Conservation (phyloP, 192 early-diverging fungal genomes). For the Pilaira anomala region DNA sequence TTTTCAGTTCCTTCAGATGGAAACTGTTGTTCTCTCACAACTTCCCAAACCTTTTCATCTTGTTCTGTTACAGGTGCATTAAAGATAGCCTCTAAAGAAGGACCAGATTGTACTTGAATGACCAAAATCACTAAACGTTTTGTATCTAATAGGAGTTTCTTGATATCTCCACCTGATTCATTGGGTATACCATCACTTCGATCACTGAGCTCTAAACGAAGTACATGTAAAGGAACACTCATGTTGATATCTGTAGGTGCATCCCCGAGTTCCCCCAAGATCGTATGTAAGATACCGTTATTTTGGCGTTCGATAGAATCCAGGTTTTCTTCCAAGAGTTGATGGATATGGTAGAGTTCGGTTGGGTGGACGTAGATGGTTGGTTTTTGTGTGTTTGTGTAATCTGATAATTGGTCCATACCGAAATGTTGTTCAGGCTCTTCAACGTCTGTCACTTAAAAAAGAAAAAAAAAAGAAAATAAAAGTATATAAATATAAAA, state of each 20-base stretch:
- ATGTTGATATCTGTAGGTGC: constrained; percentile 29
- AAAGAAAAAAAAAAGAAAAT: too few relatives aligned
- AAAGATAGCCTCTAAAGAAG: constrained; percentile 82
- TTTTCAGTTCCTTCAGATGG: constrained; percentile 10
- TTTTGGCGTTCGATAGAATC: constrained; percentile 65
- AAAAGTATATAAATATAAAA: constrained; percentile 1
- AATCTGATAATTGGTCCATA: constrained; percentile 87
- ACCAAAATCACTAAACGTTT: constrained; percentile 86
- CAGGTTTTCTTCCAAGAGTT: constrained; percentile 74
- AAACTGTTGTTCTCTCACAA: constrained; percentile 40
- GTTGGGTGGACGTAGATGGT: constrained; percentile 85
- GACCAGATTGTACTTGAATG: constrained; percentile 81
- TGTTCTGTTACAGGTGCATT: constrained; percentile 65
- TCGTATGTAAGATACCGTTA: constrained; percentile 62
- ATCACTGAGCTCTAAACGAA: constrained; percentile 68
- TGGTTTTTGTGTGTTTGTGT: constrained; percentile 75
- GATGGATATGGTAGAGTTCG: constrained; percentile 91
- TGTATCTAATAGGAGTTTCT: constrained; percentile 80
- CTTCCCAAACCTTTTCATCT: constrained; percentile 69
- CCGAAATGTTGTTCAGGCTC: constrained; percentile 88
- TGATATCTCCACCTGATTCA: constrained; percentile 60
- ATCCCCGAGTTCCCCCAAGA: constrained; percentile 65
- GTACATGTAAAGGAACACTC: constrained; percentile 32
- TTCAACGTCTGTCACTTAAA: constrained; percentile 82
- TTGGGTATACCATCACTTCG: constrained; percentile 60